These are phyloP conservation scores for Camillea tinctor DNA, from an alignment of 2,329 filamentous ascomycete species.

Conservation along the genomic window DNA sequence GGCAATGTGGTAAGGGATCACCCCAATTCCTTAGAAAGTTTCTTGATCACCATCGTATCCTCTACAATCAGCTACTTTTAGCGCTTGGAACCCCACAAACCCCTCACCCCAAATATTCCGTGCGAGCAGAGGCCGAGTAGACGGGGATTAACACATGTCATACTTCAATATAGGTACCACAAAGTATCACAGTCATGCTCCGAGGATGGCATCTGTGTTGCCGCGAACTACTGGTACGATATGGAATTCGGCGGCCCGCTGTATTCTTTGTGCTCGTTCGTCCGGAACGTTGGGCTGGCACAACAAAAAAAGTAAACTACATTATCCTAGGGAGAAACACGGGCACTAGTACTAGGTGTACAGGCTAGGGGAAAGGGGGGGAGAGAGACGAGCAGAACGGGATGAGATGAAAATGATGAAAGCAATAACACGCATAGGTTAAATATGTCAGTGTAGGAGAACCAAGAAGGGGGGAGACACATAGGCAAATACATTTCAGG, in stretches of 20 bases:
- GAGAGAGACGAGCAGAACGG: no score
- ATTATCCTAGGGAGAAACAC: no score
- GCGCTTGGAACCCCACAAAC: not conserved
- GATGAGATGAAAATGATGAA: no score
- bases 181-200: slow-evolving; percentile 73
- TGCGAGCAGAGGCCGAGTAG: slow-evolving; percentile 22
- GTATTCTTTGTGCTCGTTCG: slow-evolving; percentile 60
- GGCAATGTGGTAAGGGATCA: slow-evolving; percentile 64
- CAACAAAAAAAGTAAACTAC: not conserved
- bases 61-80: not conserved
- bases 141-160: not conserved
- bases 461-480: no score
- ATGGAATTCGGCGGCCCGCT: slow-evolving; percentile 73
- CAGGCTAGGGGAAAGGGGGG: no score
- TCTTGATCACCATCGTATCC: not conserved
- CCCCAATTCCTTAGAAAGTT: not conserved
- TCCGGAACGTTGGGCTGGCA: slow-evolving; percentile 37
- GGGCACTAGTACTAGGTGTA: no score
- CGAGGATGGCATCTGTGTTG: slow-evolving; percentile 70
- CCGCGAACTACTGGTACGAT: slow-evolving; percentile 86
- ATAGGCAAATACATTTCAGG: no score
- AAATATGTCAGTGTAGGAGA: no score
- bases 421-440: no score
- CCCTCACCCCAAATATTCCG: not conserved
- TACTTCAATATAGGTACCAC: slow-evolving; percentile 55